These are phyloP conservation scores for Termitomyces sp. DNA, from an alignment of 768 basidiomycete species.

Conservation along the genomic window DNA sequence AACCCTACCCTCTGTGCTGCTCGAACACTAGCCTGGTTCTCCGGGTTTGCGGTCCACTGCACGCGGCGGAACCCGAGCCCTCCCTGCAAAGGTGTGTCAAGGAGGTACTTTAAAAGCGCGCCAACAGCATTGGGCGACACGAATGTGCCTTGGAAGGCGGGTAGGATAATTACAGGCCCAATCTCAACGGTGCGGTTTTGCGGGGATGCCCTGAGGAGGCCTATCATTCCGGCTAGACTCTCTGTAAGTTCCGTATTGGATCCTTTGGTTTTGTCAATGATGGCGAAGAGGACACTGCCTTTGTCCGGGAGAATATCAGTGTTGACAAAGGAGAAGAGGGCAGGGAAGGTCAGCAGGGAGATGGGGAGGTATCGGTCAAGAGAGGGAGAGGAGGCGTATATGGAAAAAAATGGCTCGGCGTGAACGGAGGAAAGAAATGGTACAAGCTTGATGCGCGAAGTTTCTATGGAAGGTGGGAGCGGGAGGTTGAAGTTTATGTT, in stretches of 20 bases:
- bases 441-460: constrained; percentile 33
- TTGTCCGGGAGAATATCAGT: constrained; percentile 20
- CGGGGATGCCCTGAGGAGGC: constrained; percentile 29
- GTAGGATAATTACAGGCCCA: constrained; percentile 41
- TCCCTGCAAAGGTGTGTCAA: constrained; percentile 30
- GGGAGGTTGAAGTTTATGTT: constrained; percentile 38
- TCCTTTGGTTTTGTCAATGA: constrained; percentile 41
- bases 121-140: constrained; percentile 43
- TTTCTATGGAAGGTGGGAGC: constrained; percentile 31
- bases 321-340: constrained; percentile 25
- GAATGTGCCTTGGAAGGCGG: constrained; percentile 42
- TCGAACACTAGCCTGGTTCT: constrained; percentile 37
- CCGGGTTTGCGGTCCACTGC: constrained; percentile 43
- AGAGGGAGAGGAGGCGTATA: constrained; percentile 20
- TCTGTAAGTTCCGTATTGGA: constrained; percentile 9
- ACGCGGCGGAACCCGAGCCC: constrained; percentile 51
- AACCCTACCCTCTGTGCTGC: constrained; percentile 53
- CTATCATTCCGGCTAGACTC: constrained; percentile 46
- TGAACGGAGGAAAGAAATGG: constrained; percentile 36
- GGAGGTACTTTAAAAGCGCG: constrained; percentile 31
- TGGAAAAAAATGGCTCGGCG: constrained; percentile 12
- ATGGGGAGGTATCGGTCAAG: constrained; percentile 37
- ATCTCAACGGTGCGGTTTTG: constrained; percentile 37
- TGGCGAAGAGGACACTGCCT: constrained; percentile 30
- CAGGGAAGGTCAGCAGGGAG: constrained; percentile 21